These are phyloP conservation scores for Miscanthus lutarioriparius DNA, from an alignment of 176 grass and related monocot genomes.

Conservation along the genomic window DNA sequence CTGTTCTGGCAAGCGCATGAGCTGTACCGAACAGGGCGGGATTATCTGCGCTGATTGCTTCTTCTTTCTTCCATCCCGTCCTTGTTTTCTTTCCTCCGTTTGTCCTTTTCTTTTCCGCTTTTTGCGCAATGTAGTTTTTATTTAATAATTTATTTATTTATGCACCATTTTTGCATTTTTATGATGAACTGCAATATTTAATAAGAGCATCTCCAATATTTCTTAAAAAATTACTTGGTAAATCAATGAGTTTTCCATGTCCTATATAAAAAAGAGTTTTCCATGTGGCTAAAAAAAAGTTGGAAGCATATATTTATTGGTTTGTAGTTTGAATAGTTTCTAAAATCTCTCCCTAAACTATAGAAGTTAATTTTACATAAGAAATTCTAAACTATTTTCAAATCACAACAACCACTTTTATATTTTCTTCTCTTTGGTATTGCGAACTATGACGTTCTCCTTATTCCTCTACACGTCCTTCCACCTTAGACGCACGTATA, in stretches of 20 bases:
- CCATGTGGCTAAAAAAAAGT: not conserved
- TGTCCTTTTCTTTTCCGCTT: not conserved
- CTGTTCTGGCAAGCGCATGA: no score
- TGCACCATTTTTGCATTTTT: not conserved
- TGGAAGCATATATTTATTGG: not conserved
- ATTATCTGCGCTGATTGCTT: slow-evolving; percentile 31
- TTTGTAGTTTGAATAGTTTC: no score
- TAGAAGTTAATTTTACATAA: no score
- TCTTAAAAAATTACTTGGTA: not conserved
- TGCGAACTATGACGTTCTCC: no score
- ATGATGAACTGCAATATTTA: no score
- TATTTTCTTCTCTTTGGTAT: no score
- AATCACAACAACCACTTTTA: no score
- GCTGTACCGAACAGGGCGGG: no score
- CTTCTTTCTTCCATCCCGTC: not conserved
- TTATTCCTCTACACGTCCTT: no score
- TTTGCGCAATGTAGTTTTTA: not conserved
- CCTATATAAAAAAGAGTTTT: not conserved
- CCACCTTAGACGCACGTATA: no score
- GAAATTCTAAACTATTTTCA: no score
- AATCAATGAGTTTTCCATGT: not conserved
- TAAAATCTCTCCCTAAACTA: not conserved
- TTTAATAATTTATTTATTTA: not conserved
- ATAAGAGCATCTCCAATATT: not conserved
- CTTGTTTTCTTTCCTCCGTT: not conserved